These are phyloP conservation scores for Rhynchospora breviuscula DNA, from an alignment of 176 grass and related monocot species.

Conservation along the genomic window DNA sequence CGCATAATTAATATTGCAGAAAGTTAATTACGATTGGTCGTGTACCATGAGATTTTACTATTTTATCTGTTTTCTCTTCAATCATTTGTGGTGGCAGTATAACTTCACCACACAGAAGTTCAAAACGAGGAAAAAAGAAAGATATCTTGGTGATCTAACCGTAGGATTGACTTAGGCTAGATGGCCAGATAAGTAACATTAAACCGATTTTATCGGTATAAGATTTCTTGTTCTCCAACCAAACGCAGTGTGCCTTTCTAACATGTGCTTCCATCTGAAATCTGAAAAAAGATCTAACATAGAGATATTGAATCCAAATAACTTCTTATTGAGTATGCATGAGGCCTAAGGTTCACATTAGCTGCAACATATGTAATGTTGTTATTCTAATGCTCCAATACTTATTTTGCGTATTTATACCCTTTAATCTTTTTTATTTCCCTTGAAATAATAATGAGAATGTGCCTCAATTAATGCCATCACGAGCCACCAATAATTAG, in stretches of 20 bases:
- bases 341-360: neutral
- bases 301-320: neutral
- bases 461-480: too few relatives aligned
- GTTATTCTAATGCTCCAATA: too few relatives aligned
- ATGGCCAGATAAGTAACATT: neutral
- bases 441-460: too few relatives aligned
- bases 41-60: neutral
- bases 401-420: too few relatives aligned
- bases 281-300: constrained; percentile 23
- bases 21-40: constrained; percentile 12
- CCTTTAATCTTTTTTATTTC: too few relatives aligned
- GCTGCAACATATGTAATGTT: neutral
- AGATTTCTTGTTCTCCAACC: neutral
- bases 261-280: constrained; percentile 9
- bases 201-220: neutral
- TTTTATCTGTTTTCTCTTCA: neutral
- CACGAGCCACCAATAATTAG: too few relatives aligned
- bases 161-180: neutral
- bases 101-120: neutral
- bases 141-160: neutral
- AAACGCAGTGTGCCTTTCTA: neutral
- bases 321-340: neutral
- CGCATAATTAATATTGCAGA: constrained; percentile 11
- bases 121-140: neutral
- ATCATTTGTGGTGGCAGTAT: neutral